A percentile compares a stretch with the other conserved stretches of the same genome.
Conservation (phyloP, 306 rosid genomes). For the Pyrus communis region DNA sequence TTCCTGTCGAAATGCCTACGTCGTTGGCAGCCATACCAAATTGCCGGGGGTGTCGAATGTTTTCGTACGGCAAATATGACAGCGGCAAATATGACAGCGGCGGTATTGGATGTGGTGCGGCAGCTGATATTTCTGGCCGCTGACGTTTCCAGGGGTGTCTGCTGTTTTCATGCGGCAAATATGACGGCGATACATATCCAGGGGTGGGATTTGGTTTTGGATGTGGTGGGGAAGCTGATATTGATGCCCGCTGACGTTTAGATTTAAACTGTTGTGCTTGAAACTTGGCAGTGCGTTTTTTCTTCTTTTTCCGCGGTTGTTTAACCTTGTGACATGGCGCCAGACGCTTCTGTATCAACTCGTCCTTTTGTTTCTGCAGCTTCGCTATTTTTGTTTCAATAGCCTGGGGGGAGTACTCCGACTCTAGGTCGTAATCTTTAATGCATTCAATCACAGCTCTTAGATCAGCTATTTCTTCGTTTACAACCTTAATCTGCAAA, state of each 20-base stretch:
- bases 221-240: not conserved
- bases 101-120: too few relatives aligned
- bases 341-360: not conserved
- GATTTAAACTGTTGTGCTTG: not conserved
- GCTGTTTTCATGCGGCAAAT: not conserved
- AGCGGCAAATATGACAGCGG: too few relatives aligned
- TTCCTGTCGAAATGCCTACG: not conserved
- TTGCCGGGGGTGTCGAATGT: not conserved
- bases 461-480: conserved; percentile 30
- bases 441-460: conserved; percentile 29
- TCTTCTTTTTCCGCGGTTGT: not conserved
- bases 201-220: not conserved
- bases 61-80: not conserved
- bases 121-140: too few relatives aligned
- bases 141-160: not conserved
- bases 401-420: conserved; percentile 13
- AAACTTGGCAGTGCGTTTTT: not conserved
- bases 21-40: not conserved
- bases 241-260: not conserved
- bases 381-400: conserved; percentile 17
- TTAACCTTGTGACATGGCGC: not conserved
- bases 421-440: conserved; percentile 30
- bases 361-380: conserved; percentile 8
- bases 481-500: conserved; percentile 31
- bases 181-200: not conserved